Evolutionary conservation across 768 basidiomycete species (phyloP).

Genomic region (Grammothele lineata): DNA sequence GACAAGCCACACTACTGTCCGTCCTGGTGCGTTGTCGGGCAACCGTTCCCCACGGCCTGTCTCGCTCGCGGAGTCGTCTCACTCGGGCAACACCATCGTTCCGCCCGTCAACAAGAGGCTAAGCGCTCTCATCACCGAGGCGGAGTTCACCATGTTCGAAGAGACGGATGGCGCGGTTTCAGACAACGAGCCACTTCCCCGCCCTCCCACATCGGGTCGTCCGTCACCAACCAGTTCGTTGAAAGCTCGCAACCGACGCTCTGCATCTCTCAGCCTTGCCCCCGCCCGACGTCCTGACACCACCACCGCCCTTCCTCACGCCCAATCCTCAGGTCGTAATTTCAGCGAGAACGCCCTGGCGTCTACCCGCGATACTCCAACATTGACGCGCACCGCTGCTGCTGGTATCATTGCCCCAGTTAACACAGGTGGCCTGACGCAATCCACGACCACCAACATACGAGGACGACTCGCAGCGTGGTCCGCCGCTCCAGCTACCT

Average conservation of each 20-base stretch:
- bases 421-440: conserved; percentile 23
- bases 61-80: conserved; percentile 73
- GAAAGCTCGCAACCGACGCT: conserved; percentile 53
- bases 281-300: conserved; percentile 15
- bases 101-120: conserved; percentile 55
- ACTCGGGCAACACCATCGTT: conserved; percentile 69
- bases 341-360: conserved; percentile 8
- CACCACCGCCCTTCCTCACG: not conserved
- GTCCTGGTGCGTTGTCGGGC: conserved; percentile 41
- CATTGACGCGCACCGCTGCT: conserved; percentile 39
- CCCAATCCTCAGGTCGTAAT: conserved; percentile 1
- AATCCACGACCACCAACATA: conserved; percentile 38
- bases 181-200: conserved; percentile 11
- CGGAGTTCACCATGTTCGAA: conserved; percentile 63
- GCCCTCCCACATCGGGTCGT: conserved; percentile 14
- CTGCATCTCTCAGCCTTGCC: conserved; percentile 57
- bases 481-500: conserved; percentile 24
- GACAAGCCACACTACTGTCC: conserved; percentile 63
- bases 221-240: conserved; percentile 43
- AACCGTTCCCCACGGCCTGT: conserved; percentile 58
- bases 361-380: conserved; percentile 33
- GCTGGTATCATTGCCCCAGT: conserved; percentile 39
- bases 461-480: conserved; percentile 47
- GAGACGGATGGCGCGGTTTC: conserved; percentile 40
- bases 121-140: conserved; percentile 64